These are phyloP conservation scores for Monosporascus sp. DNA, from an alignment of 2,329 filamentous ascomycete genomes.

Conservation along the genomic window DNA sequence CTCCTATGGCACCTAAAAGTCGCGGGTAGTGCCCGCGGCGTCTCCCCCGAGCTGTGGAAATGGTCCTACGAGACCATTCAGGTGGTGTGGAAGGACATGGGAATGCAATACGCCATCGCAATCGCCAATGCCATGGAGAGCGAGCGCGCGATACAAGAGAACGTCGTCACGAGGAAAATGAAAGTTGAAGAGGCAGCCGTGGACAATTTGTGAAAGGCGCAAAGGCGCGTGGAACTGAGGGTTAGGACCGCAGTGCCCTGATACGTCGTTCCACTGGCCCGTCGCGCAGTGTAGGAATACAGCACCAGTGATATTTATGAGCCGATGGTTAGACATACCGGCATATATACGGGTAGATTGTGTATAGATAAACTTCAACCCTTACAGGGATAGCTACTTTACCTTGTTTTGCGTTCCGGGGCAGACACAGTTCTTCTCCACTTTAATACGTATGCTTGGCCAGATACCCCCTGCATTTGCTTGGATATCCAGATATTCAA, in stretches of 20 bases:
- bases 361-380: too few relatives aligned
- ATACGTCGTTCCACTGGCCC: background rate
- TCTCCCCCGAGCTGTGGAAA: conserved; percentile 35
- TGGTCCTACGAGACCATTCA: conserved; percentile 43
- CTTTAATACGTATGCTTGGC: too few relatives aligned
- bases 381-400: too few relatives aligned
- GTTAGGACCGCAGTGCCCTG: background rate
- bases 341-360: too few relatives aligned
- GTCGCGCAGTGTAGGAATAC: too few relatives aligned
- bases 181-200: conserved; percentile 12
- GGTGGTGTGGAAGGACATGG: conserved; percentile 46
- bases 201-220: background rate
- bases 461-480: too few relatives aligned
- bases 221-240: background rate
- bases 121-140: conserved; percentile 38
- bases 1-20: conserved; percentile 44
- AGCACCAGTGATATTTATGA: too few relatives aligned
- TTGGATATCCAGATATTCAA: too few relatives aligned
- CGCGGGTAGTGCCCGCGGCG: conserved; percentile 42
- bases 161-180: conserved; percentile 12
- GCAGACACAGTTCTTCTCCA: too few relatives aligned
- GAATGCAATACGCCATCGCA: conserved; percentile 44
- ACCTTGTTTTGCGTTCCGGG: too few relatives aligned
- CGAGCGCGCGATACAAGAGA: conserved; percentile 17
- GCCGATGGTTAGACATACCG: too few relatives aligned